Evolutionary conservation across 2,329 filamentous ascomycete genomes (phyloP).

Genomic region (Sarocladiaceae sp.): DNA sequence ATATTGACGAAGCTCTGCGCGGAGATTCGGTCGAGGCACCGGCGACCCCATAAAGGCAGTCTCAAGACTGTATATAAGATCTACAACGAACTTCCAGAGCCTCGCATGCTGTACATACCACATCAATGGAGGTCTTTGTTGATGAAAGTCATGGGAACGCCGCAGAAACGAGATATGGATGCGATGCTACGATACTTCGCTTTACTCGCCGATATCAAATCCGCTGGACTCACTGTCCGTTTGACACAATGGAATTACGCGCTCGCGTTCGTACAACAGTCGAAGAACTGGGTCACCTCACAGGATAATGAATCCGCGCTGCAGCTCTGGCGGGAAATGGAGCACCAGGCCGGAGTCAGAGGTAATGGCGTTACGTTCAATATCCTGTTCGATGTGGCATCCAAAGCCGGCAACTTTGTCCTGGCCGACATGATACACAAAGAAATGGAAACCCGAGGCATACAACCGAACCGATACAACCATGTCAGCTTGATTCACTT

Average conservation of each 20-base stretch:
- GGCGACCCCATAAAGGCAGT: slow-evolving; percentile 5
- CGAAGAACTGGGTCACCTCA: slow-evolving; percentile 56
- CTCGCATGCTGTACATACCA: slow-evolving; percentile 46
- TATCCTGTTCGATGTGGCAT: slow-evolving; percentile 83
- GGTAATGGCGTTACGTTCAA: slow-evolving; percentile 84
- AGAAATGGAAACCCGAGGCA: slow-evolving; percentile 70
- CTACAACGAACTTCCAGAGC: slow-evolving; percentile 48
- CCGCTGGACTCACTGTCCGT: slow-evolving; percentile 64
- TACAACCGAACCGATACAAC: slow-evolving; percentile 73
- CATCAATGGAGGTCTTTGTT: slow-evolving; percentile 56
- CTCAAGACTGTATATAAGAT: slow-evolving; percentile 36
- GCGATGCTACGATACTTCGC: slow-evolving; percentile 80
- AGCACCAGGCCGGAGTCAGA: slow-evolving; percentile 60
- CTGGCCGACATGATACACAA: slow-evolving; percentile 81
- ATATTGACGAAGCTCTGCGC: slow-evolving; percentile 34
- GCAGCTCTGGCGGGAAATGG: slow-evolving; percentile 86
- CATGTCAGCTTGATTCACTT: slow-evolving; percentile 80
- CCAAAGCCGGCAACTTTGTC: slow-evolving; percentile 77
- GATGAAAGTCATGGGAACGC: slow-evolving; percentile 64
- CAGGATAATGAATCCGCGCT: slow-evolving; percentile 58
- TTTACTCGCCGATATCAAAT: slow-evolving; percentile 78
- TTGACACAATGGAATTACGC: slow-evolving; percentile 78
- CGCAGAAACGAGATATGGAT: slow-evolving; percentile 49
- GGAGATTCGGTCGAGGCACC: slow-evolving; percentile 26
- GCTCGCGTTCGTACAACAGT: slow-evolving; percentile 72